These are phyloP conservation scores for Ambrosia trifida DNA, from an alignment of 129 eudicot species.

Conservation along the genomic window DNA sequence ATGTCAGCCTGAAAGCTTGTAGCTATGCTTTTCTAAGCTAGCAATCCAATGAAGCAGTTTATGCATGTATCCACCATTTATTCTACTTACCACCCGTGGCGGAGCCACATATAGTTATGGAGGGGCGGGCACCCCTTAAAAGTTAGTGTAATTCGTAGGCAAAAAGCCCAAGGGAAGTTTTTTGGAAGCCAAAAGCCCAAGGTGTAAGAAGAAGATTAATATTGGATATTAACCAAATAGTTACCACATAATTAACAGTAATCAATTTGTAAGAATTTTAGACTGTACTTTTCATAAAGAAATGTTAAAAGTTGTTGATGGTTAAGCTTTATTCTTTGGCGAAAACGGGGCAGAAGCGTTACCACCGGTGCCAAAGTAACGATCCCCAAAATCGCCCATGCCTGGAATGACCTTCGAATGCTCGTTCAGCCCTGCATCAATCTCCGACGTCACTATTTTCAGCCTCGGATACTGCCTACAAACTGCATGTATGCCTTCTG, in stretches of 20 bases:
- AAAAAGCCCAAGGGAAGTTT: too few relatives aligned
- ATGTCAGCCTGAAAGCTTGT: too few relatives aligned
- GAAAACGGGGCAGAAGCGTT: constrained; percentile 24
- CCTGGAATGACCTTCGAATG: constrained; percentile 78
- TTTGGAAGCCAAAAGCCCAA: not conserved
- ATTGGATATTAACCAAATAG: not conserved
- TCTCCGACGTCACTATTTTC: constrained; percentile 90
- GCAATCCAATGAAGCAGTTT: too few relatives aligned
- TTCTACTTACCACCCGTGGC: too few relatives aligned
- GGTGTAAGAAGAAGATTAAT: not conserved
- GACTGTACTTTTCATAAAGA: not conserved
- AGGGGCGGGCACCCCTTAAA: too few relatives aligned
- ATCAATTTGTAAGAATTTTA: not conserved
- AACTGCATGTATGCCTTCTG: constrained; percentile 80
- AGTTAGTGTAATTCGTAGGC: too few relatives aligned
- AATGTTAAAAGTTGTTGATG: not conserved
- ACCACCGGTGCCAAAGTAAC: constrained; percentile 77
- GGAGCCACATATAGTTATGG: too few relatives aligned
- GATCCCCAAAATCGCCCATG: constrained; percentile 95
- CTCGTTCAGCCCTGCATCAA: constrained; percentile 55
- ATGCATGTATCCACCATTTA: too few relatives aligned
- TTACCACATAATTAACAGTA: not conserved
- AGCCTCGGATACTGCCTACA: constrained; percentile 71
- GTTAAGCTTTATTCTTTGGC: constrained; percentile 17
- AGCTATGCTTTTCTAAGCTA: too few relatives aligned